Conservation (phyloP, 176 grass and related monocot genomes). For the barley (Hordeum vulgare) region MorexV3_pseudomolecules_assembly NC_058523.1:544493587-544494086, state of each 20-base stretch:
- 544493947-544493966: neutral
- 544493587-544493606: constrained; percentile 13
- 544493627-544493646: constrained; percentile 22
- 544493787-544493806: neutral
- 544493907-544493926: neutral
- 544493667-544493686: neutral
- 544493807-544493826: neutral
- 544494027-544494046: neutral
- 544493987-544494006: neutral
- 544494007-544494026: constrained; percentile 7
- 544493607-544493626: constrained; percentile 31
- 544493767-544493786: neutral
- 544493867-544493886: constrained; percentile 4
- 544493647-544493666: constrained; percentile 26
- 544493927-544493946: neutral
- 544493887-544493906: neutral
- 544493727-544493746: neutral
- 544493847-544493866: neutral
- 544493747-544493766: neutral
- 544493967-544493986: neutral
- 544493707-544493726: neutral
- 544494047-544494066: neutral
- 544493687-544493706: neutral
- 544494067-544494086: neutral
- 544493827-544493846: neutral